Evolutionary conservation across 2,329 filamentous ascomycete genomes (phyloP).

Genomic region (Monosporascus ibericus): DNA sequence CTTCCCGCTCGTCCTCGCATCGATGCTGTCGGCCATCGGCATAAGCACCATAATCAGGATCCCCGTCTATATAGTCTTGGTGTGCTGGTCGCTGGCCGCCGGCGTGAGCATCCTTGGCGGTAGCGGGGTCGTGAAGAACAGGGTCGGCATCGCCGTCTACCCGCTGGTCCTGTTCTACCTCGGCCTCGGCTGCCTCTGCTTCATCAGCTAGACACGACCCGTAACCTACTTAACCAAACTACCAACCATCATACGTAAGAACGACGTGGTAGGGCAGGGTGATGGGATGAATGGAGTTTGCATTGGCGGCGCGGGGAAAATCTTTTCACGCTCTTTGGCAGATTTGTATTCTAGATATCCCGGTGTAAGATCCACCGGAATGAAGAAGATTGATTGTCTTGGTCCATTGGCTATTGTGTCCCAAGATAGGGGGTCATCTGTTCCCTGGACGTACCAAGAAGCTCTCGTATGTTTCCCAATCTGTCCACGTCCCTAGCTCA

Average conservation of each 20-base stretch:
- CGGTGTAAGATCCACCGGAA: too few relatives aligned
- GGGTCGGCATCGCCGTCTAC: constrained; percentile 89
- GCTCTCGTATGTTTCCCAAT: too few relatives aligned
- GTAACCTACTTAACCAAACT: background rate
- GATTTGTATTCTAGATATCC: too few relatives aligned
- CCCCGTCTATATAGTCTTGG: constrained; percentile 82
- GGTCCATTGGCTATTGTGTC: too few relatives aligned
- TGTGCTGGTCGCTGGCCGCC: constrained; percentile 89
- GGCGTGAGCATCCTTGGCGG: constrained; percentile 94
- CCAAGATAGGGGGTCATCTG: too few relatives aligned
- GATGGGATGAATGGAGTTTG: background rate
- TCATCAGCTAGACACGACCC: constrained; percentile 68
- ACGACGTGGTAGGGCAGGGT: background rate
- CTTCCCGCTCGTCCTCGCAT: constrained; percentile 91
- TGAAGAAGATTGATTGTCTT: too few relatives aligned
- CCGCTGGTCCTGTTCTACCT: constrained; percentile 94
- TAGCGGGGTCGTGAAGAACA: constrained; percentile 90
- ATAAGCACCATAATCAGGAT: constrained; percentile 77
- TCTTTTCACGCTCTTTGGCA: too few relatives aligned
- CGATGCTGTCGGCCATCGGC: constrained; percentile 76
- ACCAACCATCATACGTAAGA: background rate
- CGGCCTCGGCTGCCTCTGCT: constrained; percentile 87
- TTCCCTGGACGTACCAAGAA: too few relatives aligned
- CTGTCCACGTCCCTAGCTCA: too few relatives aligned
- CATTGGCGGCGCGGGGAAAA: background rate